These are phyloP conservation scores for Marvania coccoides DNA, from an alignment of 139 green algal species.

Conservation along the genomic window DNA sequence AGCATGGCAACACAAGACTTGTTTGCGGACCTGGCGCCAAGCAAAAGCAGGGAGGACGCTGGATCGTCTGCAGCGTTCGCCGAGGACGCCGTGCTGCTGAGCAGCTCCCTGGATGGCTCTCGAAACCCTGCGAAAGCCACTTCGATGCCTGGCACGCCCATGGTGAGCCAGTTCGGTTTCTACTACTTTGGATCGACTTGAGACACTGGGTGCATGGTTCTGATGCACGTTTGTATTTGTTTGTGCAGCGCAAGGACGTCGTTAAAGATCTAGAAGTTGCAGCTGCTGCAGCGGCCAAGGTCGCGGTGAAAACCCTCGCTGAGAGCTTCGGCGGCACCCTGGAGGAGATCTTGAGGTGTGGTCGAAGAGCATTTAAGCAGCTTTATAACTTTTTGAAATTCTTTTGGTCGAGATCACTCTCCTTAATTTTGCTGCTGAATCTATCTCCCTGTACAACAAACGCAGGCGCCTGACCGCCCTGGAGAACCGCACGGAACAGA, in stretches of 20 bases:
- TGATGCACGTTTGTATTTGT: neutral
- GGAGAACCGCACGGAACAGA: slow-evolving; percentile 36
- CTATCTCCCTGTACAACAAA: neutral
- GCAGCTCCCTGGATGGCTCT: neutral
- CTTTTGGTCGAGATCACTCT: neutral
- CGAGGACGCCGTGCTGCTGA: slow-evolving; percentile 3
- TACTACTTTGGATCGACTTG: neutral
- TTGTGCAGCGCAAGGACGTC: slow-evolving; percentile 7
- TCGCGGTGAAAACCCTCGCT: slow-evolving; percentile 7
- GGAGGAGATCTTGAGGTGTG: slow-evolving; percentile 30
- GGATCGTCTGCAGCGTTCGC: neutral
- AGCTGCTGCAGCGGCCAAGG: neutral
- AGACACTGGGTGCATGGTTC: neutral
- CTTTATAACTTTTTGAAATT: neutral
- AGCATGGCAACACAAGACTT: slow-evolving; percentile 13
- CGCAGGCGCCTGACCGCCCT: slow-evolving; percentile 35
- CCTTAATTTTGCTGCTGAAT: neutral
- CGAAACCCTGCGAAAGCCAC: neutral
- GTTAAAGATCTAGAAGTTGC: slow-evolving; percentile 5
- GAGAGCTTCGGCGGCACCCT: slow-evolving; percentile 26
- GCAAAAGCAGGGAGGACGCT: neutral
- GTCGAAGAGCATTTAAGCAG: neutral
- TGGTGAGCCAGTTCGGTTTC: slow-evolving; percentile 4
- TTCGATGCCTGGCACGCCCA: slow-evolving; percentile 4
- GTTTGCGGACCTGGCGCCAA: slow-evolving; percentile 4